Evolutionary conservation across 495 filamentous ascomycete species (phyloP), one percentile per base, ranked within the genome.

Genomic region (Peziza echinospora): DNA sequence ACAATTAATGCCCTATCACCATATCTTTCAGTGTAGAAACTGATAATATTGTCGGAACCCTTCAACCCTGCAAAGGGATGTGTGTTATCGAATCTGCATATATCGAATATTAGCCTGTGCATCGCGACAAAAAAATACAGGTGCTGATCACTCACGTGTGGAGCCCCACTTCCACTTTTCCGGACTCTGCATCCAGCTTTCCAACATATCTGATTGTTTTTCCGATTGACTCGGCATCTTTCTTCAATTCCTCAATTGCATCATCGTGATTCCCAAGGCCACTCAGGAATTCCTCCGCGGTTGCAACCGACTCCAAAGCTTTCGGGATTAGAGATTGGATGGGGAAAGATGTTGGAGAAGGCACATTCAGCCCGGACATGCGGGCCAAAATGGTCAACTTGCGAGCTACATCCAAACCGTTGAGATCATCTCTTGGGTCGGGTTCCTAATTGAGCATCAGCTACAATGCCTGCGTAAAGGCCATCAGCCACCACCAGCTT

Each of bases 21-120:
- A 59, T 97, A 96, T 54, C 89, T 73, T 68, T 86, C 78, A 40
- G 89, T 94, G 64, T 89, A 92, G 70, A 97, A 93, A 70, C 76
- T 89, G 57, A 97, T 89, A 59, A 94, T 87, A 67, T 96, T 96
- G 60, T 93, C 89, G 63, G 84, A 93, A 28, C 89, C 89, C 69
- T 92, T 91, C 47, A 96, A 67, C 26, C 80, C 80, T 24, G 87
- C 89, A 63, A 96, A 91, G 24, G 89, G 77, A 57, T 82, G 79
- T 40, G 78, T 76, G 53, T 70, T 76, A 43, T 82, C 78, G 45
- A 91, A 84, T 7, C 57, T 58, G 41, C 11, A 16, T n/a, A 28
- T 11, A 30, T n/a, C 25, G 3, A 21, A 9, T 34, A n/a, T 37
- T 34, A 26, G 52, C 21, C 41, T 16, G 2, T 5, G 21, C 11